These are phyloP conservation scores for Mycena polygramma DNA, from an alignment of 768 basidiomycete species.

Conservation along the genomic window DNA sequence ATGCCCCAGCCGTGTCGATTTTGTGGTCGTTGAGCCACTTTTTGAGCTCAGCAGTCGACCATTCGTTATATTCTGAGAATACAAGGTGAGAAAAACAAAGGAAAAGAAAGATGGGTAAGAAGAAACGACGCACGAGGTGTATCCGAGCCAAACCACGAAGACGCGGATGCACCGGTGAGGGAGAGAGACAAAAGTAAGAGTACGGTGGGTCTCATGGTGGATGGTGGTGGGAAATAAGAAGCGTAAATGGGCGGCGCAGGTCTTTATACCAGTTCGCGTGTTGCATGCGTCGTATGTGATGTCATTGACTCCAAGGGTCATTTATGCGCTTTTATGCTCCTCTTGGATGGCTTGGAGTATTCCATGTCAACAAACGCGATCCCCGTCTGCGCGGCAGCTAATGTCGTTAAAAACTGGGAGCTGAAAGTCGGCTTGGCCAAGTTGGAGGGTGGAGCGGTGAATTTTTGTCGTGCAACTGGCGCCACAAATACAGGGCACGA, in stretches of 20 bases:
- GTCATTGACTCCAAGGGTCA: constrained; percentile 2
- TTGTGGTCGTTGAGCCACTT: constrained; percentile 79
- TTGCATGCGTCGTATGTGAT: neutral
- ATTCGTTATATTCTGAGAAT: constrained; percentile 54
- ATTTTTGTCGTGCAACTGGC: no score
- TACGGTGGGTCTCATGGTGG: constrained; percentile 18
- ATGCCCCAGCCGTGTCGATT: constrained; percentile 63
- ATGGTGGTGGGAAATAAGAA: neutral
- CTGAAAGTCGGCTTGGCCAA: no score
- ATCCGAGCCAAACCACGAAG: constrained; percentile 7
- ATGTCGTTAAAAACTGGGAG: no score
- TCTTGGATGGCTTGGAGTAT: no score
- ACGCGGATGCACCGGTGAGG: neutral
- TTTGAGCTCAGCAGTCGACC: constrained; percentile 76
- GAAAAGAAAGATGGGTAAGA: neutral
- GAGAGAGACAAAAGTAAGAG: neutral
- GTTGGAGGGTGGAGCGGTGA: no score
- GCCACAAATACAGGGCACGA: no score
- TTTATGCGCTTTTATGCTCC: no score
- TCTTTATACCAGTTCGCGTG: neutral
- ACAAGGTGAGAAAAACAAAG: neutral
- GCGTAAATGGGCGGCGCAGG: neutral
- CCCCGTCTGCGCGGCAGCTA: no score
- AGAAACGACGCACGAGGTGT: neutral
- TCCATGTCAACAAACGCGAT: no score